Evolutionary conservation across 495 filamentous ascomycete species (phyloP), one percentile per base, ranked within the genome.

Genomic region (Xylaria grammica): DNA sequence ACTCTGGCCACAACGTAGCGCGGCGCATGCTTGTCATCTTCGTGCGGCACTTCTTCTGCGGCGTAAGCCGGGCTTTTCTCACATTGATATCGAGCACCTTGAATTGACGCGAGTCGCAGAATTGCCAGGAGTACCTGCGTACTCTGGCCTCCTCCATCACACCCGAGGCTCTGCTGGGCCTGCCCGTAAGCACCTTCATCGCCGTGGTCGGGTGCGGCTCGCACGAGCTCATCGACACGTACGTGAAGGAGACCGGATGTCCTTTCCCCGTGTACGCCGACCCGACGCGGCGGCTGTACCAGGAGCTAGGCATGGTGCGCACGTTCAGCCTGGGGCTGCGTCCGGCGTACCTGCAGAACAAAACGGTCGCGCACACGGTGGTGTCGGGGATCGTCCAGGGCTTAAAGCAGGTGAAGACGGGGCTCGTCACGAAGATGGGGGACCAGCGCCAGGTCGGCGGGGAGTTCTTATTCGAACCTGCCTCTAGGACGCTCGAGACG

Each of bases 41-140:
- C 69, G 84, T 97, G 49, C 84, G 93, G 24, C 92, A 97, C 76
- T 97, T 96, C 79, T 94, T 91, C 81, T 97, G 93, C 69, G 91
- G 92, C 2, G 91, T 91, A 81, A 77, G 92, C 80, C 62, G 13
- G 24, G 27, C 42, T 24, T 61, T 36, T 46, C 54, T 10, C 34
- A 54, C 19, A 40, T 49, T 46, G 19, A 52, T 65, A 36, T 61
- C 32, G 24, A 27, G 40, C 52, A 7, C 2, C 24, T 29, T 45
- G 45, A 45, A 5, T 5, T 7, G 36, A 24, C 20, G 15, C 9
- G 1, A 0, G 20, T 68, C 48, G 0, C 48, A 90, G 87, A 87
- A 87, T 71, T 91, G 88, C 77, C 87, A 92, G 76, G 86, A 91
- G 72, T 94, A 91, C 78, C 74, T 94, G 60, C 84, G 81, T 64